Base-by-base conservation (phyloP, 75 land plant species). In the Selaginella tamariscina region DNA sequence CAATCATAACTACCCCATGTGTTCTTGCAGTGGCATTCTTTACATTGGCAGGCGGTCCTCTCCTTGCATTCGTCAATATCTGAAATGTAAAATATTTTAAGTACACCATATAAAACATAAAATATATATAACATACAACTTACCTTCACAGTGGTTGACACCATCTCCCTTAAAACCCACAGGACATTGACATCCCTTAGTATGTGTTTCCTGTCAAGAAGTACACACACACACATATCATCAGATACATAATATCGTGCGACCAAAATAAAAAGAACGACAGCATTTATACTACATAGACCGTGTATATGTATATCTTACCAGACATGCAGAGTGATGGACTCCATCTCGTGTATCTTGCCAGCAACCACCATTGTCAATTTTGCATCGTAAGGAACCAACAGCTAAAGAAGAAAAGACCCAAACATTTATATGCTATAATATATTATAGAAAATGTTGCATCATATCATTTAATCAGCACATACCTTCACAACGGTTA, bases 1-100 rank as follows among this genome's bases (percentile, higher is more conserved):
- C 98, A 94, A n/a, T 87, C 88, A 60, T 82, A 94, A 69, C 91
- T 81, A 22, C 98, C 98, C 88, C 88, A 94, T 11, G 98, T 94
- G 68, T 94, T 87, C 72, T 83, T 87, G 83, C 98, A 94, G n/a
- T 72, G 76, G 78, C 98, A 94, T 33, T 85, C 85, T 2, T 59
- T 59, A 26, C 62, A 59, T 23, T 59, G 23, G n/a, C 62, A 59
- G 26, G 62, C 62, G 26, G 21, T 8, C 21, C 21, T 21, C 18
- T n/a, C 21, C 26, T 59, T 59, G 62, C 62, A 59, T 27, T 59
- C 62, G 21, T 59, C 62, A 21, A 59, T n/a, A 59, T 59, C 62
- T 59, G 21, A 9, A 59, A 26, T 8, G 18, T 20, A 49, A 11
- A 49, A 49, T 11, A 20, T 49, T 49, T n/a, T n/a, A n/a, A n/a